A percentile compares a stretch with the other conserved stretches of the same genome.
Evolutionary conservation across 2,329 filamentous ascomycete genomes (phyloP).

Genomic region (Botryosphaeria dothidea): DNA sequence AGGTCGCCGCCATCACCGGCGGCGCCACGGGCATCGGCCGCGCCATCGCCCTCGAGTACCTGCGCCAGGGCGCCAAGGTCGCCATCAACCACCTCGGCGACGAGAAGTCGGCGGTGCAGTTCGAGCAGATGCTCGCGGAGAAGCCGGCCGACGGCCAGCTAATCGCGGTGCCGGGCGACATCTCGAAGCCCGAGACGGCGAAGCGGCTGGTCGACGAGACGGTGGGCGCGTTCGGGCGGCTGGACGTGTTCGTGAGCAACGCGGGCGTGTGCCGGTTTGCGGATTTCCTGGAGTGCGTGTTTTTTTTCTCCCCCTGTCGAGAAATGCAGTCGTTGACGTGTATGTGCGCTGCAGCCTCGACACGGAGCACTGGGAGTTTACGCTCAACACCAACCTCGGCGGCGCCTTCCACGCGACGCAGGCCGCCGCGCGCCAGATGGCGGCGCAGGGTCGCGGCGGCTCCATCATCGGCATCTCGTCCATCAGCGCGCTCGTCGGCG

Average conservation of each 20-base stretch:
- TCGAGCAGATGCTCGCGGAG: slow-evolving; percentile 51
- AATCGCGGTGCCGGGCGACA: slow-evolving; percentile 73
- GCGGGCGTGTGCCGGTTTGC: slow-evolving; percentile 87
- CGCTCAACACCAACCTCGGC: slow-evolving; percentile 77
- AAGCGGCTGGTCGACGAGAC: slow-evolving; percentile 65
- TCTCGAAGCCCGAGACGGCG: slow-evolving; percentile 73
- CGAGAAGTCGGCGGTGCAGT: slow-evolving; percentile 49
- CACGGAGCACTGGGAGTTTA: slow-evolving; percentile 68
- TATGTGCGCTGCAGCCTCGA: slow-evolving; percentile 56
- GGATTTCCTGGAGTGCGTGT: slow-evolving; percentile 70
- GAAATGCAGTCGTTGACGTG: no score
- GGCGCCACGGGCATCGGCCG: slow-evolving; percentile 84
- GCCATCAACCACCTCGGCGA: slow-evolving; percentile 76
- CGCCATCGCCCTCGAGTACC: slow-evolving; percentile 78
- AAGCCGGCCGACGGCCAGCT: slow-evolving; percentile 37
- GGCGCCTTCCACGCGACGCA: slow-evolving; percentile 89
- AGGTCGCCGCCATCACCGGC: slow-evolving; percentile 84
- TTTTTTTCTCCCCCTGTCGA: no score
- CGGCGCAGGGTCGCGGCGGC: slow-evolving; percentile 64
- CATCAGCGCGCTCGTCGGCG: slow-evolving; percentile 75
- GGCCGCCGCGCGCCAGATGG: slow-evolving; percentile 83
- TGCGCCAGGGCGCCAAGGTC: slow-evolving; percentile 75
- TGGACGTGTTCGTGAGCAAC: slow-evolving; percentile 79
- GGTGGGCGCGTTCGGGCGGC: slow-evolving; percentile 58
- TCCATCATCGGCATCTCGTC: slow-evolving; percentile 77